Evolutionary conservation across 306 rosid genomes (phyloP), one percentile per base, ranked within the genome.

Genomic region (Sicyos edulis): DNA sequence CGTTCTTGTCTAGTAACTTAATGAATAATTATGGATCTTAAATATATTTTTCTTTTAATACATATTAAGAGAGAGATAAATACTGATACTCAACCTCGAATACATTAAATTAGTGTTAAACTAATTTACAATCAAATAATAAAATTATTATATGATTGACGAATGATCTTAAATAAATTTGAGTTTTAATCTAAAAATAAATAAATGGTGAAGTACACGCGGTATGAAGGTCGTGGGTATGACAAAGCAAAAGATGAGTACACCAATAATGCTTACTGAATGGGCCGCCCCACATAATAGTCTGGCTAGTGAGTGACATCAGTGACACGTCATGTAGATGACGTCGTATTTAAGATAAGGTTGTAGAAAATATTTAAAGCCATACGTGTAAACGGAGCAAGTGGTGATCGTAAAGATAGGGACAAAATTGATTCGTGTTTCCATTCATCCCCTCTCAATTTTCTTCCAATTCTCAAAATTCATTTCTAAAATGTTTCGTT

Each of bases 271-370:
- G 55, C 37, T 10, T 12, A 44, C 40, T 66, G 8, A 44, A 65
- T 65, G n/a, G 71, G 17, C 32, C 53, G 11, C 32, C 32, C 15
- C 20, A 15, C 68, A 3, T 9, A 4, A 64, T 37, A 63, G 10
- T 3, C 10, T 6, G 11, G 34, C 54, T 5, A 12, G 13, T 5
- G 0, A 47, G 19, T 66, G 55, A 66, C 72, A 9, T 66, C 55
- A 66, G 3, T 7, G 5, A 7, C 11, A 66, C 72, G 13, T 66
- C 55, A 21, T 10, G 2, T 9, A 0, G 1, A 45, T 66, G 72
- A 66, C 72, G 15, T 66, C 72, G 45, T 66, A 44, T 45, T 66
- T 66, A 13, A 11, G 55, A 66, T 45, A 45, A 66, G 72, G 19
- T 19, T 65, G 1, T 42, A 8, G 50, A 44, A 64, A n/a, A 66